Evolutionary conservation across 148 eudicot species (phyloP), one percentile per base, ranked within the genome.

Genomic region (Chenopodium suecicum): DNA sequence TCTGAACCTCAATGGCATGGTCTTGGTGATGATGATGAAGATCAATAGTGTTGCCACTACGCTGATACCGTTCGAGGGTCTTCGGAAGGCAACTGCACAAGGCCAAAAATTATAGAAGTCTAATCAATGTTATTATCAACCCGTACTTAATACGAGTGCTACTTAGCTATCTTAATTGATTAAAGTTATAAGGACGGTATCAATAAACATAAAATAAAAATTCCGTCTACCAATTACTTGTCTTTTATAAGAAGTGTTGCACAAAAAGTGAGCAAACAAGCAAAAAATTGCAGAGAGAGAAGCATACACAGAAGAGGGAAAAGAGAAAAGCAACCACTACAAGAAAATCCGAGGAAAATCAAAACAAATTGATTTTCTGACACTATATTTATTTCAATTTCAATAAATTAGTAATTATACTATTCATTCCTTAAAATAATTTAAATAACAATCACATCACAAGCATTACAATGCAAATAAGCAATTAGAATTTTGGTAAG

Each of bases 41-140:
- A 5, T 64, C 73, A 52, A 50, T 32, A 64, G 65, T 84, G 41
- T 66, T 50, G 31, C 29, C 48, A 2, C 78, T 37, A 1, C 74
- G 77, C 41, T 71, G 77, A 63, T 84, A 84, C 0, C 86, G 80
- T n/a, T 84, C 86, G 1, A 84, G 74, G 16, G 86, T 84, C 65
- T 77, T 84, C 3, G 86, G 78, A 27, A 76, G 81, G 46, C 83
- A 76, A 13, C 86, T 84, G 56, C 68, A 84, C 13, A 64, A 9
- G 25, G 25, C 25, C 25, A 25, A 25, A 25, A 25, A 9, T 48
- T 1, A 6, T 34, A 34, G 5, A 34, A 47, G 11, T 47, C 11
- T 7, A 48, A 48, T 48, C 13, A 2, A 48, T 8, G 52, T 48
- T 9, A 48, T 48, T 48, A 48, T 10, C 52, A 48, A 48, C 10